Conservation (phyloP, 768 basidiomycete species). For the Gymnopilus junonius region DNA sequence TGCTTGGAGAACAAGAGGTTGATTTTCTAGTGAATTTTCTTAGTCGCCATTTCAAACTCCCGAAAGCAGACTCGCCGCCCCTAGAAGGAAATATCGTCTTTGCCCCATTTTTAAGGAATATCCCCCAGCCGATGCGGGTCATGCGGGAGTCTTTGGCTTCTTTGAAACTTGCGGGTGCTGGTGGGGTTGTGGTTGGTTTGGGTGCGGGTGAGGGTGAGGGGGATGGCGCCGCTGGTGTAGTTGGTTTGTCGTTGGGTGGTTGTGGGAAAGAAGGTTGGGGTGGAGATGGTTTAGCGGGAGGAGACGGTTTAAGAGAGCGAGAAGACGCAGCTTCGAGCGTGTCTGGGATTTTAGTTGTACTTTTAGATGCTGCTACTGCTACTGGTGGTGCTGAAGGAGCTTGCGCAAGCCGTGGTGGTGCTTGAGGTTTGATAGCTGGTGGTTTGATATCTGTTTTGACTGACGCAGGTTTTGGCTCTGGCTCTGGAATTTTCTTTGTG, state of each 20-base stretch:
- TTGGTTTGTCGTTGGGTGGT: no score
- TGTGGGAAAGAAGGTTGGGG: no score
- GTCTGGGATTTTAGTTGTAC: neutral
- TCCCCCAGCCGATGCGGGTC: conserved; percentile 66
- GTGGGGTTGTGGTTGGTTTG: neutral
- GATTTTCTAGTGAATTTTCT: no score
- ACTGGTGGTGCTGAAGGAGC: no score
- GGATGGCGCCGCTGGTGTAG: no score
- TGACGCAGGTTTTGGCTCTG: neutral
- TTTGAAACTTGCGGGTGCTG: conserved; percentile 43
- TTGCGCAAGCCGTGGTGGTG: no score
- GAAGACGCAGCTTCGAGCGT: conserved; percentile 28
- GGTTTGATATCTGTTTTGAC: neutral
- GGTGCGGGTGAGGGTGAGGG: neutral
- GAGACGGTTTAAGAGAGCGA: conserved; percentile 24
- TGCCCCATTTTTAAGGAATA: conserved; percentile 70
- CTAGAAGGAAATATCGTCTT: conserved; percentile 54
- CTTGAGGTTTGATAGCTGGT: no score
- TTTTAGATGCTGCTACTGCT: no score
- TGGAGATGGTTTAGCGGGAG: neutral
- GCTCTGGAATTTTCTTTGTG: neutral
- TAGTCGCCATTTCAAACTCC: no score
- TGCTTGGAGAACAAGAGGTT: no score
- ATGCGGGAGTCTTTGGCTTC: conserved; percentile 64
- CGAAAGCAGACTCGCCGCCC: conserved; percentile 24